Evolutionary conservation across 2,329 filamentous ascomycete species (phyloP).

Genomic region (Diaporthe sp.): DNA sequence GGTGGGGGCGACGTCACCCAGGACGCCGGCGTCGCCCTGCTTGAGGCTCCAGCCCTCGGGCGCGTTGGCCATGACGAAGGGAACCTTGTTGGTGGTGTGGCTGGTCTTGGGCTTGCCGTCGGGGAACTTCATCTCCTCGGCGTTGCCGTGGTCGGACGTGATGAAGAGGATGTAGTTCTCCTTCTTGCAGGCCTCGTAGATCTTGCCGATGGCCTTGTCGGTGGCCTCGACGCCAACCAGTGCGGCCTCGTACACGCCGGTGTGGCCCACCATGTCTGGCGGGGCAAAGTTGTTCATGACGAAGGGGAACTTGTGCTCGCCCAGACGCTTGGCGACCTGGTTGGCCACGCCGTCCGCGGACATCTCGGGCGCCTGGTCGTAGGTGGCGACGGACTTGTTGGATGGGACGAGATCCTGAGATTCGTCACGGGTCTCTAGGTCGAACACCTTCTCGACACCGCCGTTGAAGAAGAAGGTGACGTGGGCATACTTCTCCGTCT

Average conservation of each 20-base stretch:
- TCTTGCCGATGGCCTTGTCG: constrained; percentile 92
- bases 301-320: constrained; percentile 90
- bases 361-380: constrained; percentile 97
- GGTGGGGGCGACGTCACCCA: constrained; percentile 98
- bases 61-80: constrained; percentile 97
- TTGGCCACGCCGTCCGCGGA: constrained; percentile 90
- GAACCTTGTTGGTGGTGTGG: constrained; percentile 98
- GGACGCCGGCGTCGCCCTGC: constrained; percentile 83
- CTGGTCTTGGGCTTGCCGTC: constrained; percentile 98
- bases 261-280: constrained; percentile 99
- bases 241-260: constrained; percentile 95
- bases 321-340: constrained; percentile 89
- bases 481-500: constrained; percentile 99
- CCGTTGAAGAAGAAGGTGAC: constrained; percentile 99
- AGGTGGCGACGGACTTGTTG: constrained; percentile 91
- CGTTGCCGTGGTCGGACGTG: constrained; percentile 97
- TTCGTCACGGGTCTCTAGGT: constrained; percentile 91
- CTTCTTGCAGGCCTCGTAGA: constrained; percentile 95
- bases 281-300: constrained; percentile 99
- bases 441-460: constrained; percentile 96
- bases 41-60: constrained; percentile 90
- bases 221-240: constrained; percentile 88
- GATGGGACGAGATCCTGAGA: constrained; percentile 83
- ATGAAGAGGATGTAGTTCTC: constrained; percentile 94
- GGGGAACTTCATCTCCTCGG: constrained; percentile 98